Percentiles rank a stretch among this genome's conserved stretches.
Evolutionary conservation across 23 red algal genomes (phyloP).

Genomic region (Chondrus crispus): DNA sequence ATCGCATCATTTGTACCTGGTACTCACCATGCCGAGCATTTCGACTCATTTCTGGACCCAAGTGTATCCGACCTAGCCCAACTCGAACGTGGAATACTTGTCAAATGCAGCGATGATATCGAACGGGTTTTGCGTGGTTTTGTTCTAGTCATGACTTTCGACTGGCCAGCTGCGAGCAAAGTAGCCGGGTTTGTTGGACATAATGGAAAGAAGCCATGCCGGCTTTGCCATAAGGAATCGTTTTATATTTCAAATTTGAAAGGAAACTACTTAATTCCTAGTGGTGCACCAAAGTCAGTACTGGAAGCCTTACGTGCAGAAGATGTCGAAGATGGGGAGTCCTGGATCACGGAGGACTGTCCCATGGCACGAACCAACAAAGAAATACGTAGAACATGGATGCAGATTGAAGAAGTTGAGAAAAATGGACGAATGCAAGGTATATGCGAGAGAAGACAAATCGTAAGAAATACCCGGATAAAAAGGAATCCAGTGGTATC

Average conservation of each 20-base stretch:
- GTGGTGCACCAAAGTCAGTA: too few species aligned
- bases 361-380: too few species aligned
- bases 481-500: not conserved
- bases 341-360: too few species aligned
- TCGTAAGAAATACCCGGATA: not conserved
- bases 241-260: too few species aligned
- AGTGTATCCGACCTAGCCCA: not conserved
- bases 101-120: not conserved
- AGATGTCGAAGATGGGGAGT: too few species aligned
- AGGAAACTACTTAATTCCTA: too few species aligned
- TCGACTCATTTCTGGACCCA: not conserved
- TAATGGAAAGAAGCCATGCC: not conserved
- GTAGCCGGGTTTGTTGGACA: not conserved
- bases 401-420: too few species aligned
- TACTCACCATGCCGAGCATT: not conserved
- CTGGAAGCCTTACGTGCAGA: too few species aligned
- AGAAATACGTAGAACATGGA: too few species aligned
- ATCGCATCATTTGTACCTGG: not conserved
- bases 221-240: not conserved
- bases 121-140: not conserved
- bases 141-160: not conserved
- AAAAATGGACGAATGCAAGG: too few species aligned
- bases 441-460: too few species aligned
- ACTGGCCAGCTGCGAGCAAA: slow-evolving; percentile 3
- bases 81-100: not conserved